Percentiles rank a stretch among this genome's conserved stretches.
These are phyloP conservation scores for Termitomyces sp. DNA, from an alignment of 768 basidiomycete species.

Conservation along the genomic window DNA sequence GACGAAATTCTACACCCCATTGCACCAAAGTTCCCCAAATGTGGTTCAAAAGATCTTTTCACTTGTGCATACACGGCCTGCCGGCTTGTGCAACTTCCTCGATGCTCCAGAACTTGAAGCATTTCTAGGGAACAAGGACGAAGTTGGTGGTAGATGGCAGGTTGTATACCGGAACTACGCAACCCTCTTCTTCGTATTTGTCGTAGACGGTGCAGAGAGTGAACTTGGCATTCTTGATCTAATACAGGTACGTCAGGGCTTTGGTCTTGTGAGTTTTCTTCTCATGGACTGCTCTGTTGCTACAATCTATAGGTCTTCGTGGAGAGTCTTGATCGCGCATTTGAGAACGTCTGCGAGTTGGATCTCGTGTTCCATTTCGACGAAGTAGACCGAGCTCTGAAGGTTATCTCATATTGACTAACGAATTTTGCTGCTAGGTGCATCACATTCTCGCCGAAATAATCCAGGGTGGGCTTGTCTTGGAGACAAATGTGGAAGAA, in stretches of 20 bases:
- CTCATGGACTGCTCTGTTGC: background rate
- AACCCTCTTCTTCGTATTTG: conserved; percentile 94
- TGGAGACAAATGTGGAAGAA: conserved; percentile 92
- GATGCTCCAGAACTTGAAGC: conserved; percentile 86
- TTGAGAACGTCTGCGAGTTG: conserved; percentile 97
- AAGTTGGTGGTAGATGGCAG: conserved; percentile 61
- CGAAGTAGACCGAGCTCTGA: conserved; percentile 51
- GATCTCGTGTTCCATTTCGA: conserved; percentile 99
- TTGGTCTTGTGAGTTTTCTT: background rate
- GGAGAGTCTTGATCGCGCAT: conserved; percentile 90
- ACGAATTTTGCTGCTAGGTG: conserved; percentile 45
- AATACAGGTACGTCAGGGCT: conserved; percentile 65
- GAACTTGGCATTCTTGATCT: conserved; percentile 94
- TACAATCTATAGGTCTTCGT: conserved; percentile 77
- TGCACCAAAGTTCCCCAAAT: conserved; percentile 60
- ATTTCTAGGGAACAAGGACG: conserved; percentile 55
- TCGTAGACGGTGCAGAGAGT: conserved; percentile 94
- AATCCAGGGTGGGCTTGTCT: conserved; percentile 92
- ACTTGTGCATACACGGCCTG: conserved; percentile 76
- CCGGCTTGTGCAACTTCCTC: conserved; percentile 90
- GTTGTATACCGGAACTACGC: conserved; percentile 96
- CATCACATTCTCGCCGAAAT: conserved; percentile 96
- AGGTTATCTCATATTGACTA: background rate
- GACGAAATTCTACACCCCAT: conserved; percentile 85
- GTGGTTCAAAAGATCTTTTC: conserved; percentile 88